phyloP scores from a whole-genome alignment of 257 asterid species.

The Paraleonurus japonicus region DNA sequence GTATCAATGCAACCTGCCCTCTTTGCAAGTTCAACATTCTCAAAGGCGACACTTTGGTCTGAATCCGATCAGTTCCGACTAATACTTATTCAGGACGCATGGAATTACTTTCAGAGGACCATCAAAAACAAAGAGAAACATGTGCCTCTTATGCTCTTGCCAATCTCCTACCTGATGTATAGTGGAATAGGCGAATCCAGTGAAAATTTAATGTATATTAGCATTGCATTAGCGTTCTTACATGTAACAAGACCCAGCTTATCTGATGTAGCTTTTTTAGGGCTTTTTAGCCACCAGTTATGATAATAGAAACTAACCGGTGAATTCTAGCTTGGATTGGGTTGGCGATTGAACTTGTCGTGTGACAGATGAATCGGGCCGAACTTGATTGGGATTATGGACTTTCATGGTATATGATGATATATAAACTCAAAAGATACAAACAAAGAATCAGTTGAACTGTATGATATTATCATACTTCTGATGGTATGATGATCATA shows the following conservation, averaged over 20 bases:
- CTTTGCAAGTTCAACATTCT: constrained; percentile 82
- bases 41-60: constrained; percentile 54
- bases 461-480: too few species aligned
- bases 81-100: not conserved
- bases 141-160: constrained; percentile 18
- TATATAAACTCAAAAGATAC: not conserved
- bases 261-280: constrained; percentile 23
- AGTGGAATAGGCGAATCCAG: constrained; percentile 26
- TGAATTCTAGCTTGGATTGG: not conserved
- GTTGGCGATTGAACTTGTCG: not conserved
- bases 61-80: constrained; percentile 13
- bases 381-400: not conserved
- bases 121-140: constrained; percentile 9
- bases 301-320: constrained; percentile 16
- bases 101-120: not conserved
- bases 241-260: constrained; percentile 14
- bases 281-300: constrained; percentile 23
- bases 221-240: constrained; percentile 13
- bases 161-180: constrained; percentile 39
- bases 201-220: constrained; percentile 22
- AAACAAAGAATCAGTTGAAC: not conserved
- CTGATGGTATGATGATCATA: too few species aligned
- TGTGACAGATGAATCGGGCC: not conserved
- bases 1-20: constrained; percentile 86
- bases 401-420: constrained; percentile 1